phyloP scores from a whole-genome alignment of 768 basidiomycete species.

The Kwoniella heveanensis region DNA sequence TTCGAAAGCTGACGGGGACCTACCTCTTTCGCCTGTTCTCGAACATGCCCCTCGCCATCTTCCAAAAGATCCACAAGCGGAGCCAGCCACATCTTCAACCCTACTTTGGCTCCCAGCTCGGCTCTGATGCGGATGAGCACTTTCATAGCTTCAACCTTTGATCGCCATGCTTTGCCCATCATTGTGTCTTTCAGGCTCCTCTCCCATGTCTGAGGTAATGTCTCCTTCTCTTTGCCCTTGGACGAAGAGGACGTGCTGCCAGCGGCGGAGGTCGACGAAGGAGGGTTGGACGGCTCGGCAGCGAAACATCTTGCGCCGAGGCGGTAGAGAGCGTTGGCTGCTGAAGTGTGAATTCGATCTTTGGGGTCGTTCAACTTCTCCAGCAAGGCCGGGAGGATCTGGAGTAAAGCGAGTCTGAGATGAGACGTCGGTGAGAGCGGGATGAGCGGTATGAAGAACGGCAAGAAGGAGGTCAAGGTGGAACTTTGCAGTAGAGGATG shows the following conservation, averaged over 20 bases:
- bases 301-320: conserved; percentile 45
- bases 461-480: conserved; percentile 42
- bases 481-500: conserved; percentile 36
- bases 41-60: conserved; percentile 86
- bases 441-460: conserved; percentile 43
- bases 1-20: conserved; percentile 25
- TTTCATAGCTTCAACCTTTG: conserved; percentile 50
- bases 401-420: conserved; percentile 35
- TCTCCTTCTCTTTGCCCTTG: conserved; percentile 53
- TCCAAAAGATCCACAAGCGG: conserved; percentile 81
- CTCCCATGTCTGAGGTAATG: conserved; percentile 40
- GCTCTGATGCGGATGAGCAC: conserved; percentile 32
- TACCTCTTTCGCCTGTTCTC: conserved; percentile 73
- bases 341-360: conserved; percentile 44
- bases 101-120: conserved; percentile 30
- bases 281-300: conserved; percentile 25
- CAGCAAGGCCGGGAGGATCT: conserved; percentile 45
- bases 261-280: not conserved
- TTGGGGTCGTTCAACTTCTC: conserved; percentile 54
- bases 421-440: conserved; percentile 28
- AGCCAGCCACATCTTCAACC: conserved; percentile 66
- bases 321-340: conserved; percentile 28
- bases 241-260: conserved; percentile 1
- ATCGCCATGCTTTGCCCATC: conserved; percentile 41
- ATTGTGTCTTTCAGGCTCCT: conserved; percentile 40